Conservation (phyloP, 2,329 filamentous ascomycete species). For the Aspergillus terreus region DNA sequence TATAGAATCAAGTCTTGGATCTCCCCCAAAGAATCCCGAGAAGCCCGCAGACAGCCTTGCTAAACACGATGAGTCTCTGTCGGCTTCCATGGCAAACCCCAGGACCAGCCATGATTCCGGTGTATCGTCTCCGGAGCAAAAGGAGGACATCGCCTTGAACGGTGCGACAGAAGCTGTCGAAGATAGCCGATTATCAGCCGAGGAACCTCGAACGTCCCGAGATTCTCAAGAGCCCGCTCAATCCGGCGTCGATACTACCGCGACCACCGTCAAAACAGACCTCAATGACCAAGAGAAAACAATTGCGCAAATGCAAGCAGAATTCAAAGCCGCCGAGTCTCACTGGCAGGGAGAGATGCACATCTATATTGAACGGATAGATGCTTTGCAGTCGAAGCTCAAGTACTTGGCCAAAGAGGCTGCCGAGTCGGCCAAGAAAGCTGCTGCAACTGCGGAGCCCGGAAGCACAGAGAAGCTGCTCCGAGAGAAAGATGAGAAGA, state of each 20-base stretch:
- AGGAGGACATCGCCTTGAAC: constrained; percentile 17
- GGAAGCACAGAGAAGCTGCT: constrained; percentile 73
- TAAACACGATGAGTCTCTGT: constrained; percentile 6
- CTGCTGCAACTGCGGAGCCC: constrained; percentile 57
- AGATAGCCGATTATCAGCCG: neutral
- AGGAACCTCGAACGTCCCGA: constrained; percentile 3
- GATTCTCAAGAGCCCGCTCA: constrained; percentile 15
- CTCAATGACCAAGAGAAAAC: constrained; percentile 40
- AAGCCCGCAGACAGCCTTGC: constrained; percentile 14
- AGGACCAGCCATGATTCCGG: constrained; percentile 30
- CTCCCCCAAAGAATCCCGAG: constrained; percentile 18
- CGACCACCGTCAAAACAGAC: constrained; percentile 8
- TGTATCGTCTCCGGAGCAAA: constrained; percentile 20
- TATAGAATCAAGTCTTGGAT: constrained; percentile 24
- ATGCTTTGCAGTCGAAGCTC: constrained; percentile 86
- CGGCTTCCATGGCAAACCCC: constrained; percentile 10
- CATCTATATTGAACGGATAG: constrained; percentile 80
- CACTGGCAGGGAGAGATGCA: constrained; percentile 79
- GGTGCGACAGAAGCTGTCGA: neutral
- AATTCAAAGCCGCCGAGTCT: constrained; percentile 49
- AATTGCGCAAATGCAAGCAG: constrained; percentile 47
- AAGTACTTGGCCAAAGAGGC: constrained; percentile 81
- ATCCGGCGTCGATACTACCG: constrained; percentile 13
- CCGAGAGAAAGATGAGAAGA: constrained; percentile 85
- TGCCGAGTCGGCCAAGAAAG: constrained; percentile 68